phyloP scores from a whole-genome alignment of 2,329 filamentous ascomycete species.

The Calonectria multiphialidica region DNA sequence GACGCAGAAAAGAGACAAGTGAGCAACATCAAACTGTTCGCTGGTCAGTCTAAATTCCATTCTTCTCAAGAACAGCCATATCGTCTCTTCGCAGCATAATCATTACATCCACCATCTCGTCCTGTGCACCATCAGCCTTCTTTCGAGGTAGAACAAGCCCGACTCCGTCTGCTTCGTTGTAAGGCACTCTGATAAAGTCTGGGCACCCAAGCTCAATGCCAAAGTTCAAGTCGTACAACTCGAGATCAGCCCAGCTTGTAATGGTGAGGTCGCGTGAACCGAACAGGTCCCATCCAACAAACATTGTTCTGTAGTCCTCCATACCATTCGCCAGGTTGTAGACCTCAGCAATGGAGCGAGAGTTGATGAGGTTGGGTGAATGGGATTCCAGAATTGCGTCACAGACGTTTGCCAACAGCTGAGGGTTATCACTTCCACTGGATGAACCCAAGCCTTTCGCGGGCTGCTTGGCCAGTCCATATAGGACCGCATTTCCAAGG shows the following conservation, averaged over 20 bases:
- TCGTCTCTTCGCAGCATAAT: conserved; percentile 24
- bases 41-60: not conserved
- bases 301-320: conserved; percentile 15
- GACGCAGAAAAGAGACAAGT: no score
- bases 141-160: conserved; percentile 18
- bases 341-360: conserved; percentile 19
- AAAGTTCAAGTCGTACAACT: conserved; percentile 16
- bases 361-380: not conserved
- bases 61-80: conserved; percentile 15
- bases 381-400: not conserved
- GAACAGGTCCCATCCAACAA: conserved; percentile 25
- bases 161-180: conserved; percentile 20
- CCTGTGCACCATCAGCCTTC: not conserved
- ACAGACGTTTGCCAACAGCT: not conserved
- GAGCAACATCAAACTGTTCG: no score
- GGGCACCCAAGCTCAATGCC: conserved; percentile 8
- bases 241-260: conserved; percentile 22
- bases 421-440: not conserved
- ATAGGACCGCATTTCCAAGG: conserved; percentile 18
- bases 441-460: not conserved
- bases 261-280: conserved; percentile 17
- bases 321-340: not conserved
- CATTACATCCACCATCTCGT: conserved; percentile 16
- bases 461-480: not conserved
- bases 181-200: conserved; percentile 13